Evolutionary conservation across 805 yeast genomes (phyloP), one percentile per base, ranked within the genome.

Genomic region (Candida awuae): DNA sequence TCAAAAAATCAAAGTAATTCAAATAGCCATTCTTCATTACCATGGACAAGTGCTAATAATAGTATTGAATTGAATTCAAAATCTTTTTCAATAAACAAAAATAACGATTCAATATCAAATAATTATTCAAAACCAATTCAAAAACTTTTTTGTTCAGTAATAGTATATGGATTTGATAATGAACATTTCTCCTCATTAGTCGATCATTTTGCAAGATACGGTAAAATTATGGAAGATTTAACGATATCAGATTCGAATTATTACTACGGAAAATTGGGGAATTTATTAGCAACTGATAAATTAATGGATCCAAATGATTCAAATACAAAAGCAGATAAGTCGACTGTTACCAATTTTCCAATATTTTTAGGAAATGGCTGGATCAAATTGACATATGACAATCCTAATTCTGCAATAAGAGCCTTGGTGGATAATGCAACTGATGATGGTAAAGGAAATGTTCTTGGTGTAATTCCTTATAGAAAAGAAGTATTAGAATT

Each of bases 141-240:
- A 15, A 35, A 45, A 3, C 32, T 59, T 25, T 86, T 77, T 39
- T 68, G 76, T 34, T 83, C 95, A 0, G 82, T 90, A 1, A 62
- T 88, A 21, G 85, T 90, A 3, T 86, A 83, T 61, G 97, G 97
- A 1, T 90, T 85, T 56, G 86, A 94, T 1, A 94, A 87, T 52
- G 68, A 76, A 2, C 68, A 79, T 47, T 76, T 94, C 8, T 71
- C 70, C 23, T 69, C 70, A 26, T 74, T 90, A 2, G 68, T 90
- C 28, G 73, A 74, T 37, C 44, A 44, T 36, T 45, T 45, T 35
- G 35, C 49, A 3, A 42, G 37, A 16, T 42, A 32, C 26, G 49
- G 50, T 3, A 39, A 39, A 10, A 38, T 41, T 18, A 35, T 43
- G 37, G 50, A 45, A 23, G 44, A 47, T 19, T 32, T 45, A 15